Percentiles rank a stretch among this genome's conserved stretches.
phyloP scores from a whole-genome alignment of 1,139 yeast species.

The Oligophagozyma castellii region DNA sequence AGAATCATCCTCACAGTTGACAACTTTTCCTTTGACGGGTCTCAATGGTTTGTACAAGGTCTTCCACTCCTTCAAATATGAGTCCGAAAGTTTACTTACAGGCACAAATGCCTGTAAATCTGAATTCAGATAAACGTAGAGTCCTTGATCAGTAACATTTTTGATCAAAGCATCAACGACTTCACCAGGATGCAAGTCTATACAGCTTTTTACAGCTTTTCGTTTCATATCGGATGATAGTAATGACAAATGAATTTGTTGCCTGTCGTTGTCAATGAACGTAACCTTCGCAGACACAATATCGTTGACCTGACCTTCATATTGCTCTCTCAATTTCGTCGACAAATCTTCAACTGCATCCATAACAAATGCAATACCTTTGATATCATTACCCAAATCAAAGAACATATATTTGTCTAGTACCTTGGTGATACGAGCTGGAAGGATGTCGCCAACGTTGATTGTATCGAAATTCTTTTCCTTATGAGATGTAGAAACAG shows the following conservation, averaged over 20 bases:
- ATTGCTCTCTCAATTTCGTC: constrained; percentile 38
- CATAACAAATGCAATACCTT: constrained; percentile 58
- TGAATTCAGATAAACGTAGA: constrained; percentile 67
- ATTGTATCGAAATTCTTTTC: constrained; percentile 38
- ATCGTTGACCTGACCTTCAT: constrained; percentile 33
- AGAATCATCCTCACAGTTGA: constrained; percentile 47
- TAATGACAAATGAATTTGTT: constrained; percentile 52
- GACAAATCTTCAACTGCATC: constrained; percentile 70
- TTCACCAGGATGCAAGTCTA: constrained; percentile 56
- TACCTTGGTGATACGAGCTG: constrained; percentile 55
- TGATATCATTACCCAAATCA: constrained; percentile 46
- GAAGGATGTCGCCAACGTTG: constrained; percentile 43
- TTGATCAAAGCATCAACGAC: constrained; percentile 70
- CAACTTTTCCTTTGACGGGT: constrained; percentile 61
- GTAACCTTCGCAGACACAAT: constrained; percentile 50
- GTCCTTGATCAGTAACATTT: constrained; percentile 62
- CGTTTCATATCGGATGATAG: constrained; percentile 42
- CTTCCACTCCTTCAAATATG: constrained; percentile 79
- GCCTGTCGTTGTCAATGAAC: constrained; percentile 38
- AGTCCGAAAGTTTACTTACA: constrained; percentile 69
- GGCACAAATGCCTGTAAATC: constrained; percentile 68
- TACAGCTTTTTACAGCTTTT: constrained; percentile 33
- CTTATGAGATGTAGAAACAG: constrained; percentile 36
- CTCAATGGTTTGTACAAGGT: constrained; percentile 57
- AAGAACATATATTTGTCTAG: constrained; percentile 50